A percentile compares a stretch with the other conserved stretches of the same genome.
These are phyloP conservation scores for Fistulinella prunicolor DNA, from an alignment of 768 basidiomycete species.

Conservation along the genomic window DNA sequence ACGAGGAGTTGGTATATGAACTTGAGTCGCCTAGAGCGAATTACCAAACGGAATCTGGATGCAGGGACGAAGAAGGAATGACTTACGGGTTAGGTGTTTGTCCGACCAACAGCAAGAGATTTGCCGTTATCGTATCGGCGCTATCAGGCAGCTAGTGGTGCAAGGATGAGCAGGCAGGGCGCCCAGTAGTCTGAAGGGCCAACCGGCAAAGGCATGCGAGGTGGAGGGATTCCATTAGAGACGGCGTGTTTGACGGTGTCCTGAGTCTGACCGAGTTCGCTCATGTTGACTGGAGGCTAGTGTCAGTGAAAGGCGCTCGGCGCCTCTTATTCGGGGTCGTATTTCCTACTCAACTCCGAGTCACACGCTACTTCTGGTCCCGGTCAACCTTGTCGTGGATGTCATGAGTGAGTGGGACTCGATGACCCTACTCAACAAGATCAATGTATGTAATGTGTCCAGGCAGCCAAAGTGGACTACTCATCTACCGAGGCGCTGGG, in stretches of 20 bases:
- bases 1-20: conserved; percentile 53
- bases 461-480: too few relatives aligned
- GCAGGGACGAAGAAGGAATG: neutral
- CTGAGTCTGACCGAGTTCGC: conserved; percentile 10
- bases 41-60: too few relatives aligned
- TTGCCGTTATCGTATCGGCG: conserved; percentile 49
- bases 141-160: conserved; percentile 42
- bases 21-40: conserved; percentile 35
- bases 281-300: conserved; percentile 6
- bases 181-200: conserved; percentile 1
- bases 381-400: too few relatives aligned
- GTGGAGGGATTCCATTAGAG: conserved; percentile 40
- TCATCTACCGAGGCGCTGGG: too few relatives aligned
- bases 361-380: too few relatives aligned
- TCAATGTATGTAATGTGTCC: too few relatives aligned
- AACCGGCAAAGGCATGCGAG: conserved; percentile 41
- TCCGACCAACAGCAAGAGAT: conserved; percentile 39
- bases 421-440: too few relatives aligned
- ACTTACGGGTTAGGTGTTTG: conserved; percentile 41
- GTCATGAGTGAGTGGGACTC: too few relatives aligned
- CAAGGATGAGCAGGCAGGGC: neutral
- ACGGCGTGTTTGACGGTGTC: conserved; percentile 24
- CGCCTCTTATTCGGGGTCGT: too few relatives aligned
- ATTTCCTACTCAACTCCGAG: too few relatives aligned
- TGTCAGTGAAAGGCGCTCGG: neutral